Conservation (phyloP, 345 rosid species). For the Diplotaxis tenuifolia region DNA sequence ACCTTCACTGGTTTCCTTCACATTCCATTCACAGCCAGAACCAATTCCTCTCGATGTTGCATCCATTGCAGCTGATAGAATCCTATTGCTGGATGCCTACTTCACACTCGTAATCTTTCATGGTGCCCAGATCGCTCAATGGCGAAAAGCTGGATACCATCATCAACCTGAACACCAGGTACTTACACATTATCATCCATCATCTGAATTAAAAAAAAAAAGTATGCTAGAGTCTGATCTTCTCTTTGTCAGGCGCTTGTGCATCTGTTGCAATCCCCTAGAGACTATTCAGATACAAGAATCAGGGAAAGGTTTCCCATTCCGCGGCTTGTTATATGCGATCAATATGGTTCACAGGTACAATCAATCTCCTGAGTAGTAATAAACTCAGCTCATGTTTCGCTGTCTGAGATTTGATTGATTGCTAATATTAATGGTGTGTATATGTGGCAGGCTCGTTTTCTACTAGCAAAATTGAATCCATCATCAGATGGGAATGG, state of each 20-base stretch:
- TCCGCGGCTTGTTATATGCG: slow-evolving; percentile 88
- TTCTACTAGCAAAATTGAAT: slow-evolving; percentile 86
- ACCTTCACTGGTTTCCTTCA: slow-evolving; percentile 91
- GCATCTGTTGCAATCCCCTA: slow-evolving; percentile 74
- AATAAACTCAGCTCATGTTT: background rate
- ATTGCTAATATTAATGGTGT: background rate
- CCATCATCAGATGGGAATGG: slow-evolving; percentile 71
- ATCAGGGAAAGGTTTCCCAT: slow-evolving; percentile 87
- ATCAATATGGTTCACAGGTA: slow-evolving; percentile 99
- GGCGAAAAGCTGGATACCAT: slow-evolving; percentile 96
- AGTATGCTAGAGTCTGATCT: background rate
- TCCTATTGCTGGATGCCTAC: slow-evolving; percentile 81
- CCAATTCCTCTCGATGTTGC: slow-evolving; percentile 84
- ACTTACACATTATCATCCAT: slow-evolving; percentile 19
- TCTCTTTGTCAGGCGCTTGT: slow-evolving; percentile 63
- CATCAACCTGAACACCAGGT: slow-evolving; percentile 91
- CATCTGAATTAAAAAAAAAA: background rate
- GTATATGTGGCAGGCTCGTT: slow-evolving; percentile 67
- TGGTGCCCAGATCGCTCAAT: slow-evolving; percentile 89
- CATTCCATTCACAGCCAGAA: slow-evolving; percentile 82
- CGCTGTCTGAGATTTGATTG: background rate
- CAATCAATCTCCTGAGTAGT: slow-evolving; percentile 17
- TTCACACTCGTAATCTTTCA: slow-evolving; percentile 86
- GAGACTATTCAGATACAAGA: slow-evolving; percentile 56
- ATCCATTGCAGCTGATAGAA: slow-evolving; percentile 86